Percentiles rank a stretch among this genome's conserved stretches.
These are phyloP conservation scores for Globisporangium camurandrum DNA, from an alignment of 352 stramenopile genomes.

Conservation along the genomic window DNA sequence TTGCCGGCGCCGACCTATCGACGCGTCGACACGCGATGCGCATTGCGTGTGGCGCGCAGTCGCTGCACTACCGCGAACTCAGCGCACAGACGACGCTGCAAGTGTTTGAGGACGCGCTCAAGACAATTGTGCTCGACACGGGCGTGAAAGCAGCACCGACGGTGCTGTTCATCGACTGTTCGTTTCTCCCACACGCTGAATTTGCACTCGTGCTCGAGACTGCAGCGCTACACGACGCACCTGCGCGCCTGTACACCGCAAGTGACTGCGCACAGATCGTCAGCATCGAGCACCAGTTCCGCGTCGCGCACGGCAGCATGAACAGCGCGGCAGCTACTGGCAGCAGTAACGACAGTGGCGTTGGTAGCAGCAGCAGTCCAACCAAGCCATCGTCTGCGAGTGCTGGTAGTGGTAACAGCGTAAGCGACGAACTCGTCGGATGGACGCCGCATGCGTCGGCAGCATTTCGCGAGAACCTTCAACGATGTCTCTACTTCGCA, in stretches of 20 bases:
- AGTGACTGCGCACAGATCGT: constrained; percentile 44
- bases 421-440: not conserved
- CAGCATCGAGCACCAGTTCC: constrained; percentile 27
- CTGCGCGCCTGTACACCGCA: constrained; percentile 33
- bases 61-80: constrained; percentile 48
- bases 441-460: constrained; percentile 4
- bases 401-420: not conserved
- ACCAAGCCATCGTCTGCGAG: not conserved
- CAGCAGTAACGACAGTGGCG: not conserved
- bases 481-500: constrained; percentile 41
- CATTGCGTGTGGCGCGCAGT: constrained; percentile 40
- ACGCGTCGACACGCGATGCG: constrained; percentile 34
- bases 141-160: constrained; percentile 42
- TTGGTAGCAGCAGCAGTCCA: not conserved
- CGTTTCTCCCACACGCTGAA: constrained; percentile 32
- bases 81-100: constrained; percentile 15
- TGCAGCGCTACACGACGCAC: constrained; percentile 34
- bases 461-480: constrained; percentile 46
- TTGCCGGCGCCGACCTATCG: constrained; percentile 33
- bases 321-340: not conserved
- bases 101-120: constrained; percentile 44
- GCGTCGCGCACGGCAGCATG: not conserved
- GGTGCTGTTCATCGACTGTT: constrained; percentile 46
- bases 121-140: constrained; percentile 32
- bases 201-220: constrained; percentile 31